phyloP scores from a whole-genome alignment of 2,329 filamentous ascomycete genomes.

The Fusarium duplospermum region DNA sequence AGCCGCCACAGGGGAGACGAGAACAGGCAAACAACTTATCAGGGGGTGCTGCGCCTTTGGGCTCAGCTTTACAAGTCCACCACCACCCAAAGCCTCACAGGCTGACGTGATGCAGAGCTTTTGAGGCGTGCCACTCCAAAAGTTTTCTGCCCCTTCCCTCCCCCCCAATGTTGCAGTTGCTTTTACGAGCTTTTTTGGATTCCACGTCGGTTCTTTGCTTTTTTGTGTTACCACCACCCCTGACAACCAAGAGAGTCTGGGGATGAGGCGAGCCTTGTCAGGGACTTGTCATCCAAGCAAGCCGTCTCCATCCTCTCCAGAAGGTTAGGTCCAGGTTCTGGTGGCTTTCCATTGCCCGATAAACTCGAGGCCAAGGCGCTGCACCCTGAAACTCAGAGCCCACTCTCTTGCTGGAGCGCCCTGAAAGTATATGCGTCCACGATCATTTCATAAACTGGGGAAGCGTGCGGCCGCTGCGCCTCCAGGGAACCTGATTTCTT shows the following conservation, averaged over 20 bases:
- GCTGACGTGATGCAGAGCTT: constrained; percentile 34
- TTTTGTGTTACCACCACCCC: constrained; percentile 36
- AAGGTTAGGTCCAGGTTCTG: neutral
- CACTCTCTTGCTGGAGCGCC: constrained; percentile 4
- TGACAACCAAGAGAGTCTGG: constrained; percentile 14
- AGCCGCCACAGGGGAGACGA: neutral
- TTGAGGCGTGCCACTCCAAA: constrained; percentile 26
- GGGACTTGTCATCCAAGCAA: constrained; percentile 1
- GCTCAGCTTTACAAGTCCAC: neutral
- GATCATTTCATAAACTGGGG: constrained; percentile 3
- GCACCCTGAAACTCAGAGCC: constrained; percentile 20
- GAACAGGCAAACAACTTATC: constrained; percentile 1
- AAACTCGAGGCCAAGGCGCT: constrained; percentile 17
- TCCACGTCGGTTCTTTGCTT: constrained; percentile 11
- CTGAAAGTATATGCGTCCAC: constrained; percentile 9
- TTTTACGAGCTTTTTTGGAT: constrained; percentile 3
- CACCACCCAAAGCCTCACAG: constrained; percentile 10
- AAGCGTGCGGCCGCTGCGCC: constrained; percentile 5
- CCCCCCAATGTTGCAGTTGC: neutral
- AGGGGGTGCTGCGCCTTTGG: neutral
- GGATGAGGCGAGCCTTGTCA: constrained; percentile 23
- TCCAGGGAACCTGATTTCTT: neutral
- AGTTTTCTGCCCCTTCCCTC: neutral
- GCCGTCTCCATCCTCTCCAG: neutral
- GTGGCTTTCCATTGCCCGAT: constrained; percentile 32